Conservation (phyloP, 1,284 basidiomycete species). For the Ganoderma lingzhi region DNA sequence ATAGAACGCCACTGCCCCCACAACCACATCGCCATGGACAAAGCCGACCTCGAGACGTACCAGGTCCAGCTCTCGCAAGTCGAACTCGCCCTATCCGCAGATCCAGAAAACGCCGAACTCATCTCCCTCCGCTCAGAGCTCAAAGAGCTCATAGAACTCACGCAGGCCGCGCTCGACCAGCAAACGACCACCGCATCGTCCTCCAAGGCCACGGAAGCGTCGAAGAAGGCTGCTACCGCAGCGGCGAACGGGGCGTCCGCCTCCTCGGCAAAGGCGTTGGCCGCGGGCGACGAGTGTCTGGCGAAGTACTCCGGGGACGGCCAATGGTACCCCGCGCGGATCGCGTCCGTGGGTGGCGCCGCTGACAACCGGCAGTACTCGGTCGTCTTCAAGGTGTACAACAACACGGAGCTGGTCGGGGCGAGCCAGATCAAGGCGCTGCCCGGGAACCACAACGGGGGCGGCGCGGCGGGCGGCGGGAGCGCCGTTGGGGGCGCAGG, state of each 20-base stretch:
- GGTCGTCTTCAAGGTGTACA: conserved; percentile 95
- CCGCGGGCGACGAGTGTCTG: conserved; percentile 92
- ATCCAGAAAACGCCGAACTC: conserved; percentile 86
- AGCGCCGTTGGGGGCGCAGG: conserved; percentile 32
- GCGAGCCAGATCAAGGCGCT: conserved; percentile 76
- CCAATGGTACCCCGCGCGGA: conserved; percentile 91
- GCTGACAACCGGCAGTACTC: conserved; percentile 89
- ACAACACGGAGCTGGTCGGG: conserved; percentile 91
- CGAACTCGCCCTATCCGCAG: conserved; percentile 83
- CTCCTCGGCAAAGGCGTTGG: conserved; percentile 64
- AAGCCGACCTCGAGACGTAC: conserved; percentile 86
- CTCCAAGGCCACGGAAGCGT: conserved; percentile 60
- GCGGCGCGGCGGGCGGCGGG: conserved; percentile 45
- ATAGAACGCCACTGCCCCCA: background rate
- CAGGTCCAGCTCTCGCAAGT: conserved; percentile 92
- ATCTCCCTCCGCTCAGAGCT: conserved; percentile 84
- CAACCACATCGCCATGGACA: conserved; percentile 59
- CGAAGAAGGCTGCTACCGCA: conserved; percentile 52
- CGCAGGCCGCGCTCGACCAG: conserved; percentile 78
- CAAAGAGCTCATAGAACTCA: conserved; percentile 89
- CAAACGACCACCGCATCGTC: conserved; percentile 64
- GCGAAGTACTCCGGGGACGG: conserved; percentile 93
- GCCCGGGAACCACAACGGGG: conserved; percentile 59
- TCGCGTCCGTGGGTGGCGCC: conserved; percentile 89
- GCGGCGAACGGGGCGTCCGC: conserved; percentile 37